phyloP scores from a whole-genome alignment of 2,329 filamentous ascomycete genomes.

The Penicillium frequentans region DNA sequence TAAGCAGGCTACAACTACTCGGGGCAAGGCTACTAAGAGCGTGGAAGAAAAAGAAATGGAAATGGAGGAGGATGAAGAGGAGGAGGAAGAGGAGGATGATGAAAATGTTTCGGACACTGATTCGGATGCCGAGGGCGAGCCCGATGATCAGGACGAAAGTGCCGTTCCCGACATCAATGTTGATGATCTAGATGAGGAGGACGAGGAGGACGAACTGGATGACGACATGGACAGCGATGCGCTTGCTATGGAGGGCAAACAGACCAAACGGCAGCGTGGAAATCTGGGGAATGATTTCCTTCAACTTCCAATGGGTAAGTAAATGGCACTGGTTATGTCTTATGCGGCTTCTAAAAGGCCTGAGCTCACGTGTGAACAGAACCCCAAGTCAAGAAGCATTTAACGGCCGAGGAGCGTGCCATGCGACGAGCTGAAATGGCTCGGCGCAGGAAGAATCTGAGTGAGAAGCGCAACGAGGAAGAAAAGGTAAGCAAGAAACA shows the following conservation, averaged over 20 bases:
- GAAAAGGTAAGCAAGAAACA: constrained; percentile 60
- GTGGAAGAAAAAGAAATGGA: constrained; percentile 51
- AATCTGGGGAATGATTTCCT: constrained; percentile 55
- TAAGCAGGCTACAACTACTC: constrained; percentile 38
- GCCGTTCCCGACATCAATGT: constrained; percentile 41
- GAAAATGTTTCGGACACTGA: constrained; percentile 49
- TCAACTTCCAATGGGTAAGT: constrained; percentile 56
- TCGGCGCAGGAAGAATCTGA: constrained; percentile 69
- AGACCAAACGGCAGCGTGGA: constrained; percentile 68
- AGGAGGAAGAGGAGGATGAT: constrained; percentile 53
- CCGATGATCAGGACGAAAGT: constrained; percentile 52
- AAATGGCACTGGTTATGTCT: background rate
- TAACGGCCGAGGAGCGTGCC: constrained; percentile 71
- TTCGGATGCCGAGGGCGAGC: constrained; percentile 48
- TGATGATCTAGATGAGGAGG: constrained; percentile 40
- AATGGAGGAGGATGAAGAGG: constrained; percentile 34
- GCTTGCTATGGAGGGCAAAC: constrained; percentile 58
- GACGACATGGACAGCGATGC: constrained; percentile 46
- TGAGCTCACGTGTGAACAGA: constrained; percentile 43
- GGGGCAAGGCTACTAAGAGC: constrained; percentile 40
- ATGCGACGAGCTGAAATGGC: constrained; percentile 75
- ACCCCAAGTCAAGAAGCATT: constrained; percentile 70
- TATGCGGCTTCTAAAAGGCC: background rate
- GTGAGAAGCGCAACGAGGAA: constrained; percentile 75
- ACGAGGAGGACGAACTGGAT: constrained; percentile 43